phyloP scores from a whole-genome alignment of 2,329 filamentous ascomycete genomes.

The Cyanodermella asteris region DNA sequence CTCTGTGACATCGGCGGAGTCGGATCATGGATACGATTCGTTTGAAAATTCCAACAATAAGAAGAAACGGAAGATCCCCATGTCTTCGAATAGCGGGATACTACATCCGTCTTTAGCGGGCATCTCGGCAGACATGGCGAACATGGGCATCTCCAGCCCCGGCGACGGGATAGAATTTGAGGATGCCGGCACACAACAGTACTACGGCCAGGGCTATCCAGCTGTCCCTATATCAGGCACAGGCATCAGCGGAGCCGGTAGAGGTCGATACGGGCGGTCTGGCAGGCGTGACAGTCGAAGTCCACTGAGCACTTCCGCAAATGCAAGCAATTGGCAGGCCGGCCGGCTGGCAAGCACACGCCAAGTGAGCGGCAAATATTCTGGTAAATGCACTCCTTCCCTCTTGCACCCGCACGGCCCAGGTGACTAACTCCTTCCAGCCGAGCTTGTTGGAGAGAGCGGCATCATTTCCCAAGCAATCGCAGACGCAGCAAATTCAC shows the following conservation, averaged over 20 bases:
- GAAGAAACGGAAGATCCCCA: conserved; percentile 95
- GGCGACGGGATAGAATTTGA: conserved; percentile 27
- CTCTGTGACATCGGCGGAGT: conserved; percentile 45
- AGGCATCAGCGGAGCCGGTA: conserved; percentile 64
- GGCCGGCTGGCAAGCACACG: conserved; percentile 14
- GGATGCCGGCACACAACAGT: conserved; percentile 24
- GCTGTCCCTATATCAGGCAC: conserved; percentile 31
- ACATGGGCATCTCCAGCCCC: conserved; percentile 33
- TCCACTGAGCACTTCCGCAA: conserved; percentile 36
- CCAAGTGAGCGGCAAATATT: conserved; percentile 12
- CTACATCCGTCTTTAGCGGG: conserved; percentile 35
- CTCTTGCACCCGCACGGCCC: conserved; percentile 15
- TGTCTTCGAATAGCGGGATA: conserved; percentile 47
- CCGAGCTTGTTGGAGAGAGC: no score
- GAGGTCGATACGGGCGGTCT: conserved; percentile 58
- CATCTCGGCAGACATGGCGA: conserved; percentile 43
- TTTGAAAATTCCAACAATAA: conserved; percentile 99
- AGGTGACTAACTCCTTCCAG: conserved; percentile 35
- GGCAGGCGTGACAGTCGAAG: conserved; percentile 31
- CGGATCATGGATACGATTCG: conserved; percentile 76
- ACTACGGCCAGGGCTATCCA: conserved; percentile 33
- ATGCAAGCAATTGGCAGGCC: conserved; percentile 30
- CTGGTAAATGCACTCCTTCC: conserved; percentile 6
- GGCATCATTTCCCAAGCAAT: conserved; percentile 88
- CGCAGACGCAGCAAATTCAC: conserved; percentile 58